Percentiles rank a stretch among this genome's conserved stretches.
Conservation (phyloP, 331 rosid genomes). For the Saraca asoca region DNA sequence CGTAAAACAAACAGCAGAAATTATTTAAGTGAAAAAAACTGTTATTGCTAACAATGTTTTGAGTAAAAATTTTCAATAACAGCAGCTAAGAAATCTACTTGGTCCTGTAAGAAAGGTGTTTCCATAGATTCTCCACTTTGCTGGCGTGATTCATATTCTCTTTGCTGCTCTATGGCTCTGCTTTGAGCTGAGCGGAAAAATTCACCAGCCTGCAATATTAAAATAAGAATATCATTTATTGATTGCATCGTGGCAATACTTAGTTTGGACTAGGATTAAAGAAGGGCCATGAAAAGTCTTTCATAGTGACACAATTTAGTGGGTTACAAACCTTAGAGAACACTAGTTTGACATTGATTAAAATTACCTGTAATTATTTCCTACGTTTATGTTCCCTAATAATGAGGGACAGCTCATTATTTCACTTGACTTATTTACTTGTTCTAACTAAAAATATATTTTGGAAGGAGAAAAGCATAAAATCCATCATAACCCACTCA, state of each 20-base stretch:
- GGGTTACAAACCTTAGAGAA: conserved; percentile 4
- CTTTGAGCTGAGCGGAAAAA: conserved; percentile 75
- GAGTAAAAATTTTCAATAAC: conserved; percentile 8
- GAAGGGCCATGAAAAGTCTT: background rate
- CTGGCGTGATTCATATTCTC: conserved; percentile 65
- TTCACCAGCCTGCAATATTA: conserved; percentile 86
- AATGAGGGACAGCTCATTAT: background rate
- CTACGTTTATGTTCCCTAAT: background rate
- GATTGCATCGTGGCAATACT: too few species aligned
- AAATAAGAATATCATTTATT: conserved; percentile 34
- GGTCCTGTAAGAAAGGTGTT: conserved; percentile 75
- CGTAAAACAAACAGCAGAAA: conserved; percentile 30
- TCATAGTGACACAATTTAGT: background rate
- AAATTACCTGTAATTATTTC: conserved; percentile 11
- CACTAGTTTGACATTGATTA: background rate
- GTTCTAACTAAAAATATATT: conserved; percentile 8
- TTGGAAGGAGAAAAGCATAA: conserved; percentile 14
- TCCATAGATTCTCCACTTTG: conserved; percentile 77
- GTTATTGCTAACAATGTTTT: conserved; percentile 5
- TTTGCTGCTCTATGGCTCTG: conserved; percentile 72
- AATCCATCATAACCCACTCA: too few species aligned
- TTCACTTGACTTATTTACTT: background rate
- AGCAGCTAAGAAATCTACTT: conserved; percentile 49
- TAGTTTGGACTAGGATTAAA: background rate
- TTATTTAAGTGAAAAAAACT: conserved; percentile 12